Conservation (phyloP, 257 asterid genomes). For the Nicotiana attenuata region DNA sequence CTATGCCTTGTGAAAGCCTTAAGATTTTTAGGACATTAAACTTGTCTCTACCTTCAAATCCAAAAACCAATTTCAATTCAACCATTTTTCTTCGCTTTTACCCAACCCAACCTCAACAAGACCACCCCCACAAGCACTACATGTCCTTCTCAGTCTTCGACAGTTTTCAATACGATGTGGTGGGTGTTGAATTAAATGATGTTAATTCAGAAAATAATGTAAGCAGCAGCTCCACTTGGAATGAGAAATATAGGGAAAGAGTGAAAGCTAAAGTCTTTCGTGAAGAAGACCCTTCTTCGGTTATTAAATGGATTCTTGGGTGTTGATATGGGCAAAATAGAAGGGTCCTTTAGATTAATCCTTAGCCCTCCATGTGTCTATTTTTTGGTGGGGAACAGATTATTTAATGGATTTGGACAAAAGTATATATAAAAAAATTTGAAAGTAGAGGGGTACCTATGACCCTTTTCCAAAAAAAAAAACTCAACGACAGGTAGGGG, state of each 20-base stretch:
- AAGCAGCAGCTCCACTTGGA: slow-evolving; percentile 34
- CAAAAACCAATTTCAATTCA: slow-evolving; percentile 20
- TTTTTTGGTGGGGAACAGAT: too few species aligned
- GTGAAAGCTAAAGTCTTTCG: slow-evolving; percentile 51
- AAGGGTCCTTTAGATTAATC: too few species aligned
- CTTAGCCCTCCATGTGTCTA: too few species aligned
- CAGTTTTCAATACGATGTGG: slow-evolving; percentile 42
- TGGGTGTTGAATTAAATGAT: slow-evolving; percentile 1
- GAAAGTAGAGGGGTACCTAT: too few species aligned
- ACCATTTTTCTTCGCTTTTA: slow-evolving; percentile 32
- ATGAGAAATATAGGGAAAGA: slow-evolving; percentile 57
- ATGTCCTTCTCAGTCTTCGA: slow-evolving; percentile 44
- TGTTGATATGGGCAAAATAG: too few species aligned
- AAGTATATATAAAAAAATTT: too few species aligned
- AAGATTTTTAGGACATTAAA: slow-evolving; percentile 39
- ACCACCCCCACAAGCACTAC: slow-evolving; percentile 27
- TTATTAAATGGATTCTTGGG: too few species aligned
- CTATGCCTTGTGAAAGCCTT: slow-evolving; percentile 34
- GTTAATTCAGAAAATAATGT: slow-evolving; percentile 16
- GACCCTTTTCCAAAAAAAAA: too few species aligned
- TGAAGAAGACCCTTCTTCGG: slow-evolving; percentile 32
- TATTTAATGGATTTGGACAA: too few species aligned
- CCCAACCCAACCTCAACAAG: slow-evolving; percentile 52
- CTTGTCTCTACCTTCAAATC: slow-evolving; percentile 9
- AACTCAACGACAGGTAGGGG: too few species aligned